These are phyloP conservation scores for Populus hybrid DNA, from an alignment of 441 rosid species.

Conservation along the genomic window DNA sequence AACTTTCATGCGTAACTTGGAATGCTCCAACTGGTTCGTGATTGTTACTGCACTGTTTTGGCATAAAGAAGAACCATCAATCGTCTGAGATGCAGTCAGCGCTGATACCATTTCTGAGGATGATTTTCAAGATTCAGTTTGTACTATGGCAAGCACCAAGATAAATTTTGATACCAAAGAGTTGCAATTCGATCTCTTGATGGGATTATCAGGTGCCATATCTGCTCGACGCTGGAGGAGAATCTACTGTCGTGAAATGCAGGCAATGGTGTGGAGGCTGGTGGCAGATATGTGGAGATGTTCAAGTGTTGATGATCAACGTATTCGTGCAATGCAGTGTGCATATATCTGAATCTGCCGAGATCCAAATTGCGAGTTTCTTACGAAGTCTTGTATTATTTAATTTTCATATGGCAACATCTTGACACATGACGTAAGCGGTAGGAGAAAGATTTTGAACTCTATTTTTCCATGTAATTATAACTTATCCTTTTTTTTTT, in stretches of 20 bases:
- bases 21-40: not conserved
- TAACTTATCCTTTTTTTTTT: not conserved
- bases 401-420: constrained; percentile 25
- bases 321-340: not conserved
- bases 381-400: constrained; percentile 21
- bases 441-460: constrained; percentile 14
- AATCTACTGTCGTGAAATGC: not conserved
- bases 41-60: not conserved
- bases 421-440: constrained; percentile 5
- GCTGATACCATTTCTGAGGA: not conserved
- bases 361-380: constrained; percentile 9
- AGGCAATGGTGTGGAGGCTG: constrained; percentile 4
- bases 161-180: not conserved
- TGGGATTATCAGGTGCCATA: not conserved
- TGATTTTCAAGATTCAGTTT: constrained; percentile 3
- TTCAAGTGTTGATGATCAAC: not conserved
- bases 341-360: constrained; percentile 22
- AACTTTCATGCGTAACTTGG: not conserved
- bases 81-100: not conserved
- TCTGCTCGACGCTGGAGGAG: constrained; percentile 1
- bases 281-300: not conserved
- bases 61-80: not conserved
- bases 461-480: constrained; percentile 22
- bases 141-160: not conserved
- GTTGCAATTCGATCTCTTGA: not conserved